phyloP scores from a whole-genome alignment of 495 filamentous ascomycete genomes.

The Amphirosellinia nigrospora region DNA sequence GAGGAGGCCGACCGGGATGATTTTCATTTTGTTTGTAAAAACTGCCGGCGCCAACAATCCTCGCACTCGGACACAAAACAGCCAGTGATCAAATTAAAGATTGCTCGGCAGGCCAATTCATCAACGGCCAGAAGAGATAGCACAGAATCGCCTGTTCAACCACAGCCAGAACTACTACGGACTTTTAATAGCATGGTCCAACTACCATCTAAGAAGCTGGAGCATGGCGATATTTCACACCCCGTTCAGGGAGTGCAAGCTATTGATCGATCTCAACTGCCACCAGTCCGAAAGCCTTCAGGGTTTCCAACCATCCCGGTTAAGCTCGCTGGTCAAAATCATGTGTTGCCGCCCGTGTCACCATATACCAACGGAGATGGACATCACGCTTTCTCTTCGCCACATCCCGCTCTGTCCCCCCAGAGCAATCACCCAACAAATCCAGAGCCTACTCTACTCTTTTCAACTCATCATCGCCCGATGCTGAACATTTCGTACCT shows the following conservation, averaged over 20 bases:
- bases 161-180: slow-evolving; percentile 24
- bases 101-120: slow-evolving; percentile 67
- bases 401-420: slow-evolving; percentile 52
- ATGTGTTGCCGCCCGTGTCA: slow-evolving; percentile 31
- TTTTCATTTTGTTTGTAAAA: slow-evolving; percentile 85
- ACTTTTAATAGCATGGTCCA: slow-evolving; percentile 22
- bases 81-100: slow-evolving; percentile 71
- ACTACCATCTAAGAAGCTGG: not conserved
- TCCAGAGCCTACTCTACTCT: slow-evolving; percentile 49
- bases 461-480: slow-evolving; percentile 41
- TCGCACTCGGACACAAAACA: slow-evolving; percentile 51
- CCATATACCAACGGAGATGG: slow-evolving; percentile 38
- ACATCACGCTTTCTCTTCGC: slow-evolving; percentile 49
- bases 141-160: slow-evolving; percentile 25
- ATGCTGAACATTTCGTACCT: slow-evolving; percentile 16
- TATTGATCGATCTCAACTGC: slow-evolving; percentile 26
- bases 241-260: slow-evolving; percentile 11
- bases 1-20: slow-evolving; percentile 81
- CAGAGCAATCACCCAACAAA: slow-evolving; percentile 46
- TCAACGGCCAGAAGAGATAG: slow-evolving; percentile 30
- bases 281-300: slow-evolving; percentile 10
- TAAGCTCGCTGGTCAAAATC: slow-evolving; percentile 34
- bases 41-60: slow-evolving; percentile 72
- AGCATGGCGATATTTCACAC: not conserved
- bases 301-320: slow-evolving; percentile 29